phyloP scores from a whole-genome alignment of 805 yeast genomes.

The Wickerhamiella lipophila region DNA sequence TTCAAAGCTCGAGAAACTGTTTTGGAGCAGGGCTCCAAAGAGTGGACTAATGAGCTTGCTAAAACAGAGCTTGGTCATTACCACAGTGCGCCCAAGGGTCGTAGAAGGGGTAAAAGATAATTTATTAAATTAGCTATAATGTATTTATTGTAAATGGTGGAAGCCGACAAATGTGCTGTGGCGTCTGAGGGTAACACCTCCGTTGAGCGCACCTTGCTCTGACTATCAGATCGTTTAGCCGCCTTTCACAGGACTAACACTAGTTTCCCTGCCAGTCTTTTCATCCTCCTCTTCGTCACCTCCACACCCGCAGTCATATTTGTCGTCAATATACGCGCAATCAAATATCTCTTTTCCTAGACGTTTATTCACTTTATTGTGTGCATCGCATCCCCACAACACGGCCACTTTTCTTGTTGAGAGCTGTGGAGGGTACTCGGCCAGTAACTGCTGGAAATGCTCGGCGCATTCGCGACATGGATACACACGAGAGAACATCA shows the following conservation, averaged over 20 bases:
- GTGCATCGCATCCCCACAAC: constrained; percentile 91
- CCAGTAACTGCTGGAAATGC: constrained; percentile 63
- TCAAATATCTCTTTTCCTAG: constrained; percentile 64
- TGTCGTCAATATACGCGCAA: constrained; percentile 72
- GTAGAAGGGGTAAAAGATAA: constrained; percentile 7
- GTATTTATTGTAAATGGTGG: constrained; percentile 1
- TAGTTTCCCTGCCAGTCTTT: background rate
- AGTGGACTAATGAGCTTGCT: constrained; percentile 13
- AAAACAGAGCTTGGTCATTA: constrained; percentile 6
- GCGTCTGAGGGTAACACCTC: no score
- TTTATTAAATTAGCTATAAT: background rate
- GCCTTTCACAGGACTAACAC: constrained; percentile 6
- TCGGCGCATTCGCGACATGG: constrained; percentile 97
- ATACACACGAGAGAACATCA: constrained; percentile 76
- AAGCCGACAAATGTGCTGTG: no score
- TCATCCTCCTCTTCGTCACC: constrained; percentile 20
- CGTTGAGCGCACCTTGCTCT: no score
- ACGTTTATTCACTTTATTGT: constrained; percentile 70
- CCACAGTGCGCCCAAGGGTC: constrained; percentile 6
- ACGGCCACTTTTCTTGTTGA: constrained; percentile 68
- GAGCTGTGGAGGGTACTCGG: constrained; percentile 74
- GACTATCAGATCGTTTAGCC: constrained; percentile 7
- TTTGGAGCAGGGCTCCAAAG: constrained; percentile 1
- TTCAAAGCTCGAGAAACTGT: constrained; percentile 7
- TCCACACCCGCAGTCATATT: constrained; percentile 86